Conservation (phyloP, 768 basidiomycete genomes). For the Dentipellis sp. region DNA sequence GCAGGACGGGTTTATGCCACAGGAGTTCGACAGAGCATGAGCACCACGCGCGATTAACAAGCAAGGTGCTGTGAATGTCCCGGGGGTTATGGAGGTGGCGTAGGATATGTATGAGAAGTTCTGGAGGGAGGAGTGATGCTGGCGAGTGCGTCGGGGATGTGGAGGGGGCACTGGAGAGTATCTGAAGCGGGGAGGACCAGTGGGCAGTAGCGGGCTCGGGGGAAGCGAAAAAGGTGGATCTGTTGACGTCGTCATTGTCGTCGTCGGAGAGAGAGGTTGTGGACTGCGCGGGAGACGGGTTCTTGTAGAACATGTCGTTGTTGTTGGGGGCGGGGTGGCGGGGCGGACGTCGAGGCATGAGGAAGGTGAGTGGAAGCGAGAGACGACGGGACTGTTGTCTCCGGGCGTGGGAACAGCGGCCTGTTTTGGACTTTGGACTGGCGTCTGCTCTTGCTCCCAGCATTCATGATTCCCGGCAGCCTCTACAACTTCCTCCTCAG, state of each 20-base stretch:
- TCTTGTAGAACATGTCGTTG: conserved; percentile 25
- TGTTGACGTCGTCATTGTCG: conserved; percentile 51
- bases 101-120: conserved; percentile 89
- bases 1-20: conserved; percentile 85
- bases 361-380: not conserved
- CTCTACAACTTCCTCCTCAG: not conserved
- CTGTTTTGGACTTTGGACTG: not conserved
- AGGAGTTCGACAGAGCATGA: conserved; percentile 91
- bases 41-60: conserved; percentile 90
- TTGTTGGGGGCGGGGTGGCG: conserved; percentile 20
- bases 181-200: conserved; percentile 22
- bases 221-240: conserved; percentile 32
- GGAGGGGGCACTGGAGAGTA: conserved; percentile 12
- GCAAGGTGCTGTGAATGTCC: conserved; percentile 67
- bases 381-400: not conserved
- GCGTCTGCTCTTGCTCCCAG: not conserved
- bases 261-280: conserved; percentile 74
- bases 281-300: conserved; percentile 52
- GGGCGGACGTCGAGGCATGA: not conserved
- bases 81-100: conserved; percentile 67
- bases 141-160: conserved; percentile 34
- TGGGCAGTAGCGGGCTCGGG: conserved; percentile 48
- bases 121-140: conserved; percentile 71
- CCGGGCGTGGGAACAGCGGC: not conserved
- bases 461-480: not conserved